These are phyloP conservation scores for Starmera stellimalicola DNA, from an alignment of 1,139 yeast species.

Conservation along the genomic window DNA sequence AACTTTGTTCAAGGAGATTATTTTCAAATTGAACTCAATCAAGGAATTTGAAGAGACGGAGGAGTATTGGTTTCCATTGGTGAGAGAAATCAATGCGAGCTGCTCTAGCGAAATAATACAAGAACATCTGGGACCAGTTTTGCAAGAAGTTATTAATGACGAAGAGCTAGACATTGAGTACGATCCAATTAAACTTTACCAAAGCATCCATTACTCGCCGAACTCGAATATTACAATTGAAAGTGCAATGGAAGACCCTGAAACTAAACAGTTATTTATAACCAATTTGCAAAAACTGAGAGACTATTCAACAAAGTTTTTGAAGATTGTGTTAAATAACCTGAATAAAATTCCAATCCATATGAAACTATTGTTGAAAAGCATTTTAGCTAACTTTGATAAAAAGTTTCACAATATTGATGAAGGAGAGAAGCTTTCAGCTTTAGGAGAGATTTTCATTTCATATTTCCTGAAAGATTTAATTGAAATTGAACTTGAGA, in stretches of 20 bases:
- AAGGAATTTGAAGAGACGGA: conserved; percentile 9
- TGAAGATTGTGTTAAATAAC: conserved; percentile 34
- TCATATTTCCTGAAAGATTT: no score
- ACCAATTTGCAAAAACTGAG: conserved; percentile 66
- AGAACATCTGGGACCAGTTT: conserved; percentile 34
- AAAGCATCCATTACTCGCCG: conserved; percentile 30
- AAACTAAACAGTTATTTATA: conserved; percentile 61
- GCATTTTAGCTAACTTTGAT: conserved; percentile 24
- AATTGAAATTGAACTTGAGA: no score
- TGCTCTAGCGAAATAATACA: not conserved
- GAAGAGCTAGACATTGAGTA: conserved; percentile 64
- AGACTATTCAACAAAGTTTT: conserved; percentile 54
- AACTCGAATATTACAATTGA: conserved; percentile 44
- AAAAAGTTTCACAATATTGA: conserved; percentile 41
- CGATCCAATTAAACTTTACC: conserved; percentile 64
- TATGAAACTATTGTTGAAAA: conserved; percentile 39
- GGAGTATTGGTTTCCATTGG: not conserved
- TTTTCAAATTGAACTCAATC: conserved; percentile 11
- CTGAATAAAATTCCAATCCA: conserved; percentile 51
- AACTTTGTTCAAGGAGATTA: conserved; percentile 33
- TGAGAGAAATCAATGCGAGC: conserved; percentile 33
- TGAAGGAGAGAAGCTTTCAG: conserved; percentile 44
- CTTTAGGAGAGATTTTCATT: conserved; percentile 61
- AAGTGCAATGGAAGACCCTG: conserved; percentile 69
- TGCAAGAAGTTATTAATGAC: conserved; percentile 31